Conservation (phyloP, 257 asterid species). For the Linderniella brevidens region DNA sequence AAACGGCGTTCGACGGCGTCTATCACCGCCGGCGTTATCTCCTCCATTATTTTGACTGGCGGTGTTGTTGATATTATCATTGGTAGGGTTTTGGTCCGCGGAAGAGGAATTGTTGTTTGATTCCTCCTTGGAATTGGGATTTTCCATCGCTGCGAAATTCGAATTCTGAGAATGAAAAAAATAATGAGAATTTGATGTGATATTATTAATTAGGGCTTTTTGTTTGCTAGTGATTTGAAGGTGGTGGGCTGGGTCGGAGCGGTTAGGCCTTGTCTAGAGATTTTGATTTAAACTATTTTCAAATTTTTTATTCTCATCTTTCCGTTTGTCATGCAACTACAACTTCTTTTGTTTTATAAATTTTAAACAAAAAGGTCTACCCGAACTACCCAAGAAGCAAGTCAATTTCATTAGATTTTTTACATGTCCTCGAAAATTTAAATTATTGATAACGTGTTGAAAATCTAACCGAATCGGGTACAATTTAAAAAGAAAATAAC, state of each 20-base stretch:
- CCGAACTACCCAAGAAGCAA: too few species aligned
- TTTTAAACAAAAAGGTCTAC: too few species aligned
- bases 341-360: too few species aligned
- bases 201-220: too few species aligned
- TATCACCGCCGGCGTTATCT: conserved; percentile 19
- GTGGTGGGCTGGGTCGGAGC: not conserved
- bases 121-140: conserved; percentile 18
- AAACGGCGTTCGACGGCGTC: conserved; percentile 49
- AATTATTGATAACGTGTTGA: too few species aligned
- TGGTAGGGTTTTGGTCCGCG: conserved; percentile 20
- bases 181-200: too few species aligned
- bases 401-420: too few species aligned
- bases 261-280: conserved; percentile 7
- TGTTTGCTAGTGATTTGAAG: too few species aligned
- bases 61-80: not conserved
- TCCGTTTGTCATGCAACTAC: too few species aligned
- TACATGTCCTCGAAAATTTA: too few species aligned
- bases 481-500: too few species aligned
- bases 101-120: conserved; percentile 5
- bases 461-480: too few species aligned
- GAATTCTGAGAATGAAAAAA: conserved; percentile 8
- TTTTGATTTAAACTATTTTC: not conserved
- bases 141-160: conserved; percentile 18
- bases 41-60: conserved; percentile 13
- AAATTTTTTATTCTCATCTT: conserved; percentile 8